Base-by-base conservation (phyloP, 73 alveolate genomes). In the Symbiodinium pilosum region DNA sequence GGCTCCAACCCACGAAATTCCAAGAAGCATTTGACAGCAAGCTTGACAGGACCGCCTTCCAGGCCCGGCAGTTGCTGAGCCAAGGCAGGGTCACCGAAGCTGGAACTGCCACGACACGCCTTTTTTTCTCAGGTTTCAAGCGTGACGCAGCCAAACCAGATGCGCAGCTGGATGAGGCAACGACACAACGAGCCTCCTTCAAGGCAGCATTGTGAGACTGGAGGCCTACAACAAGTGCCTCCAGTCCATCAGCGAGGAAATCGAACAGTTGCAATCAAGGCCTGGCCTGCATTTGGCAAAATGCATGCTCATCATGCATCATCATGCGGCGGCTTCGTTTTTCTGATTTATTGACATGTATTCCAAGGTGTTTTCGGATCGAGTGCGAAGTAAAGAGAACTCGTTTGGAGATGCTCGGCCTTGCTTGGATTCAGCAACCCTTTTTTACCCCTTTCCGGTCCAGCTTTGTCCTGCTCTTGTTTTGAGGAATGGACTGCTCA, bases 171-270 rank as follows among this genome's bases (percentile, higher is more conserved):
- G 68, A 54, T 21, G 44, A 38, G 28, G 43, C 86, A 8, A 26
- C 7, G 64, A 54, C 7, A 6, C 43, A 18, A 38, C 1, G 32
- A 68, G 16, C 16, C 4, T n/a, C 8, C 40, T 4, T 28, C 0
- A 34, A 69, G 16, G 84, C 40, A 30, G 84, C 34, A 28, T 32
- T 52, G 38, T 20, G 36, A 8, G 21, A 6, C 3, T 26, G 59
- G 34, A 88, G 95, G 95, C 95, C 20, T 88, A 88, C 84, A 64
- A 59, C 71, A 88, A 88, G 47, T 88, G 95, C 28, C 28, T 88
- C 44, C 86, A 88, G 47, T 88, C 95, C 51, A 54, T 88, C 86
- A 52, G 86, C 43, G 81, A 26, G n/a, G 95, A 88, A 38, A 88
- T 88, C 14, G 95, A 88, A 30, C 68, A 68, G 34, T 86, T 88